Evolutionary conservation across 2,329 filamentous ascomycete species (phyloP).

Genomic region (Fusarium cyanostomum): DNA sequence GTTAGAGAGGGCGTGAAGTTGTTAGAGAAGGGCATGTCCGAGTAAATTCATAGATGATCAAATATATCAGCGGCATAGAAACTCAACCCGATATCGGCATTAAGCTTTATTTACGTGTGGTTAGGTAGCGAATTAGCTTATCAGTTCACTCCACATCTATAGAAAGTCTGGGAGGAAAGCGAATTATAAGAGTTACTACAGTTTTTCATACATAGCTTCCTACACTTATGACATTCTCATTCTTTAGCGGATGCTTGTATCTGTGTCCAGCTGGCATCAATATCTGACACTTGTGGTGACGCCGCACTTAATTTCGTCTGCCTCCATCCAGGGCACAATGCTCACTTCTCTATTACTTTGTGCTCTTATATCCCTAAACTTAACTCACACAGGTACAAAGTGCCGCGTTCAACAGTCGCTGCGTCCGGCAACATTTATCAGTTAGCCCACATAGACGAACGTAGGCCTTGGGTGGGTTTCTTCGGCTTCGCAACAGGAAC

Average conservation of each 20-base stretch:
- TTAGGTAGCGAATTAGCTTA: background rate
- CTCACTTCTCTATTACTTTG: background rate
- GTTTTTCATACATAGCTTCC: conserved; percentile 1
- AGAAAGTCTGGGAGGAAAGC: background rate
- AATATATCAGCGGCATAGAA: conserved; percentile 9
- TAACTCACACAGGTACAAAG: background rate
- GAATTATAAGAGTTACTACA: background rate
- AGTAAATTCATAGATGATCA: conserved; percentile 31
- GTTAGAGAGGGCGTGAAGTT: conserved; percentile 78
- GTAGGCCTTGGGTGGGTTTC: conserved; percentile 29
- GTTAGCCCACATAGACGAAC: conserved; percentile 37
- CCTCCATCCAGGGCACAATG: background rate
- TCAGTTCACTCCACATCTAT: background rate
- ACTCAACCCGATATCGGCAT: background rate
- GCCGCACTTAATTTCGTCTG: background rate
- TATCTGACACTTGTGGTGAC: background rate
- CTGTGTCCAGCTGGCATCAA: background rate
- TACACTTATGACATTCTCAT: conserved; percentile 1
- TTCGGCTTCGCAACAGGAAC: background rate
- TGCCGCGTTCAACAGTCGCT: background rate
- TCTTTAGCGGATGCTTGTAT: background rate
- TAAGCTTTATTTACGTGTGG: background rate
- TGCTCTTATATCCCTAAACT: background rate
- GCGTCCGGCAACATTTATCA: background rate
- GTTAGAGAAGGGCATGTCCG: conserved; percentile 72